Conservation (phyloP, 495 filamentous ascomycete genomes). For the Amphirosellinia nigrospora region DNA sequence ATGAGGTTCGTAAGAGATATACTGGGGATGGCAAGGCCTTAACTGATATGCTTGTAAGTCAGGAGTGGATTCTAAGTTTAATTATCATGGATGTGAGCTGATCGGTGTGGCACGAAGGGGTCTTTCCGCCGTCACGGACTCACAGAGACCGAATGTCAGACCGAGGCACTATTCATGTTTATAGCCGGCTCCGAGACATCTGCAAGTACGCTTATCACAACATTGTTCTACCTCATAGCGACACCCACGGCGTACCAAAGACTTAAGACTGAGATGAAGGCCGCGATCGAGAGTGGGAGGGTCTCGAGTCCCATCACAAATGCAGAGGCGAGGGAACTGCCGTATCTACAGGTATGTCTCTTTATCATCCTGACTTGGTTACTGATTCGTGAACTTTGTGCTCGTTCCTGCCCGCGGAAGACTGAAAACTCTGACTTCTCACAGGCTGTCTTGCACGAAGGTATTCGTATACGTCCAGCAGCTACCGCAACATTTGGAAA, state of each 20-base stretch:
- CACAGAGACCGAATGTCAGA: constrained; percentile 29
- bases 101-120: constrained; percentile 18
- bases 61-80: background rate
- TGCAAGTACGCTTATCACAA: constrained; percentile 60
- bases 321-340: constrained; percentile 51
- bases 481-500: constrained; percentile 54
- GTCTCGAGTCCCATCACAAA: constrained; percentile 43
- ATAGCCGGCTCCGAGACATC: constrained; percentile 72
- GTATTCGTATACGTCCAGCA: constrained; percentile 52
- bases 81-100: constrained; percentile 18
- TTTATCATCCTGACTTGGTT: background rate
- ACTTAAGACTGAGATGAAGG: constrained; percentile 64
- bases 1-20: constrained; percentile 46
- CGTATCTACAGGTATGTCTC: constrained; percentile 49
- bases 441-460: constrained; percentile 52
- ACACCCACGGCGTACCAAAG: constrained; percentile 53
- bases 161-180: constrained; percentile 48
- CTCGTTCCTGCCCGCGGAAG: background rate
- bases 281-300: constrained; percentile 38
- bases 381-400: constrained; percentile 30
- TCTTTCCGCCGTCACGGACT: constrained; percentile 36
- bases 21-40: constrained; percentile 31
- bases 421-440: constrained; percentile 42
- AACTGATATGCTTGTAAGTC: constrained; percentile 49
- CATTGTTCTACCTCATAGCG: constrained; percentile 59